Percentiles rank a stretch among this genome's conserved stretches.
Evolutionary conservation across 441 rosid species (phyloP).

Genomic region (Croton setiger): DNA sequence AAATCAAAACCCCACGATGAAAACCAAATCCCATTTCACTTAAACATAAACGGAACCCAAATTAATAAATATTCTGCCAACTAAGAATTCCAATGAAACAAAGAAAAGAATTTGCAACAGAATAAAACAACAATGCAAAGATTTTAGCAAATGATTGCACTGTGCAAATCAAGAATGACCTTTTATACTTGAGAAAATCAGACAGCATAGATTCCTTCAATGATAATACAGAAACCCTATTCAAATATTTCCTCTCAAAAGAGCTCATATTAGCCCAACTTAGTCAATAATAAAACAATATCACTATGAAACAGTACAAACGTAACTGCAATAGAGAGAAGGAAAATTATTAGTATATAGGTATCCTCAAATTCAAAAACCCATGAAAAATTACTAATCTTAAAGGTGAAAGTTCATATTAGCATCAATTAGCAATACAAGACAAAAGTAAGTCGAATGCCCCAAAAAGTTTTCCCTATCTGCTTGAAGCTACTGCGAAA

Average conservation of each 20-base stretch:
- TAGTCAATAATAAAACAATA: background rate
- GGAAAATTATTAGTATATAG: background rate
- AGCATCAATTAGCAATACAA: background rate
- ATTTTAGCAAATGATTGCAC: background rate
- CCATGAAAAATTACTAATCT: background rate
- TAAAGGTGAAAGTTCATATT: background rate
- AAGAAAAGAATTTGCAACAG: background rate
- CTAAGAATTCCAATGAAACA: background rate
- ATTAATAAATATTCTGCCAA: background rate
- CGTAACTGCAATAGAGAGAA: background rate
- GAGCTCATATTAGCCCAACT: background rate
- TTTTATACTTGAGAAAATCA: background rate
- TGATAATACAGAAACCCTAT: conserved; percentile 4
- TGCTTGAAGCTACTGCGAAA: background rate
- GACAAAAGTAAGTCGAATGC: background rate
- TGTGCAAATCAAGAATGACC: background rate
- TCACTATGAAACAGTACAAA: background rate
- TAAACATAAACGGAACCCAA: conserved; percentile 13
- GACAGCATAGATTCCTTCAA: background rate
- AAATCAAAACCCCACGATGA: background rate
- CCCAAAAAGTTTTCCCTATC: background rate
- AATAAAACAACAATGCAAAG: background rate
- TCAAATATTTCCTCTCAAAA: background rate
- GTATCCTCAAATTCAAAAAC: background rate
- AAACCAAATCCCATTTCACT: conserved; percentile 10